phyloP scores from a whole-genome alignment of 169 alveolate genomes.

The Eimeria falciformis region DNA sequence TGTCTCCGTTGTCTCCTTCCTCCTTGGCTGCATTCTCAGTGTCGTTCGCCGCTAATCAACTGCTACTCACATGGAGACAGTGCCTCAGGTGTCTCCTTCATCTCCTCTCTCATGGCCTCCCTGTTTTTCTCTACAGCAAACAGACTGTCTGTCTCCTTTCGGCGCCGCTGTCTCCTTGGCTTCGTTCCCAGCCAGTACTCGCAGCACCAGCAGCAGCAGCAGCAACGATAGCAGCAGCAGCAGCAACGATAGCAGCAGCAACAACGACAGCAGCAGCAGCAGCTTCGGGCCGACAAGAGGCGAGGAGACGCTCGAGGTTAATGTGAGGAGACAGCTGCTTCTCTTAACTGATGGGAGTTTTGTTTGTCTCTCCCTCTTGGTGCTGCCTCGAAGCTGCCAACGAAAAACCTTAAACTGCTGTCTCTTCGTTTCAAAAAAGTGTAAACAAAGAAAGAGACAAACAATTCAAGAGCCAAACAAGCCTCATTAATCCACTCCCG shows the following conservation, averaged over 20 bases:
- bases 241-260: not conserved
- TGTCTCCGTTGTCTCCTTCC: no score
- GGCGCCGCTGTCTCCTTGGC: not conserved
- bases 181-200: not conserved
- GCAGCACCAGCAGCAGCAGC: not conserved
- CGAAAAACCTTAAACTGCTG: not conserved
- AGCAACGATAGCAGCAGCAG: not conserved
- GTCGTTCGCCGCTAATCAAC: no score
- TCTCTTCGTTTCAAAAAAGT: not conserved
- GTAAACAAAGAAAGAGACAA: not conserved
- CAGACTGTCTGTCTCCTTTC: no score
- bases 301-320: not conserved
- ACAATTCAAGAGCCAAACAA: not conserved
- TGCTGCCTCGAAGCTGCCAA: not conserved
- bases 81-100: no score
- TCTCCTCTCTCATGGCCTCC: no score
- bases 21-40: no score
- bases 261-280: not conserved
- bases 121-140: no score
- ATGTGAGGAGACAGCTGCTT: not conserved
- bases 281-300: not conserved
- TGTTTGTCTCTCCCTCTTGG: no score
- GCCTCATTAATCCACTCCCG: not conserved
- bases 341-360: not conserved
- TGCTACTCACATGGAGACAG: no score